These are phyloP conservation scores for Globisporangium abappressorium DNA, from an alignment of 352 stramenopile genomes.

Conservation along the genomic window DNA sequence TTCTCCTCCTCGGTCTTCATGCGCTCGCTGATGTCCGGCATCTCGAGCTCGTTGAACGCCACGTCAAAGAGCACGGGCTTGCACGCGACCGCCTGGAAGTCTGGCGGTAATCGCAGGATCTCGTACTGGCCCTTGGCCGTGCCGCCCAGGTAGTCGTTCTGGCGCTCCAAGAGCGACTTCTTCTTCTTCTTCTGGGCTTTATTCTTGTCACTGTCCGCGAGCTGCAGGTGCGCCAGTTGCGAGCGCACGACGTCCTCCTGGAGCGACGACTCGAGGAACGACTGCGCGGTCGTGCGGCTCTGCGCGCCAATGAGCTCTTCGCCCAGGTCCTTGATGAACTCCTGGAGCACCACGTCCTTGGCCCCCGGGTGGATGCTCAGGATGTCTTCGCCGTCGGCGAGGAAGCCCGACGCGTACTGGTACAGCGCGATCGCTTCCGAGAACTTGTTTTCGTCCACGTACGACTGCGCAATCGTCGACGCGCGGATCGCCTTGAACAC, in stretches of 20 bases:
- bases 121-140: slow-evolving; percentile 52
- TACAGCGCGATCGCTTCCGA: slow-evolving; percentile 66
- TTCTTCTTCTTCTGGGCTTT: slow-evolving; percentile 18
- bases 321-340: slow-evolving; percentile 56
- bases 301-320: slow-evolving; percentile 62
- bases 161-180: slow-evolving; percentile 49
- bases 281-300: slow-evolving; percentile 68
- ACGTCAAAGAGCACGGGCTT: slow-evolving; percentile 85
- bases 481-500: slow-evolving; percentile 68
- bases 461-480: slow-evolving; percentile 60
- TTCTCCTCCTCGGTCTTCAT: slow-evolving; percentile 79
- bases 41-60: slow-evolving; percentile 79
- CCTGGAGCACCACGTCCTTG: slow-evolving; percentile 58
- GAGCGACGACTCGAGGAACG: slow-evolving; percentile 63
- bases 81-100: slow-evolving; percentile 60
- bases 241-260: slow-evolving; percentile 55
- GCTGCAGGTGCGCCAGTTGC: slow-evolving; percentile 59
- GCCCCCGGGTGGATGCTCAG: slow-evolving; percentile 52
- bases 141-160: slow-evolving; percentile 52
- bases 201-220: slow-evolving; percentile 23
- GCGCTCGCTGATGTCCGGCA: slow-evolving; percentile 70
- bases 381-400: slow-evolving; percentile 58
- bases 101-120: slow-evolving; percentile 60
- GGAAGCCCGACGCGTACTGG: slow-evolving; percentile 63
- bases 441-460: slow-evolving; percentile 65